Percentiles rank a stretch among this genome's conserved stretches.
Conservation (phyloP, 1,284 basidiomycete genomes). For the Bjerkandera adusta region DNA sequence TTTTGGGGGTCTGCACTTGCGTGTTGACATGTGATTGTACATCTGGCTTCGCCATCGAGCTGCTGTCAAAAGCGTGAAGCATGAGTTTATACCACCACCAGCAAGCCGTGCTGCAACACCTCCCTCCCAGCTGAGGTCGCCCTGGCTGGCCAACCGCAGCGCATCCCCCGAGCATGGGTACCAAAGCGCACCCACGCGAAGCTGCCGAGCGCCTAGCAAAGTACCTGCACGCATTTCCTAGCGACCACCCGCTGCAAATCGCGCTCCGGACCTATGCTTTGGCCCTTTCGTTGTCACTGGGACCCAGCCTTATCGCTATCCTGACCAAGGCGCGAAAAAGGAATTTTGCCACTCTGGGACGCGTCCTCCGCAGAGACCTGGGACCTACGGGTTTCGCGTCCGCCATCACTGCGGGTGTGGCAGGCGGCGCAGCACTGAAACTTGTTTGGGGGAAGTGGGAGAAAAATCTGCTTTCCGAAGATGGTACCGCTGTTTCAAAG, state of each 20-base stretch:
- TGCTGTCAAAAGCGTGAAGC: background rate
- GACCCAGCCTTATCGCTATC: constrained; percentile 58
- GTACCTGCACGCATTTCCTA: constrained; percentile 28
- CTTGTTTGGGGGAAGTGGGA: constrained; percentile 42
- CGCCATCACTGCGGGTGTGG: constrained; percentile 59
- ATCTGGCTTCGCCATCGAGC: too few relatives aligned
- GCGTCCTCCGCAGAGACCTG: constrained; percentile 53
- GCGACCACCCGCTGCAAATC: constrained; percentile 54
- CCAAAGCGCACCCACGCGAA: background rate
- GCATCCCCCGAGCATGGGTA: background rate
- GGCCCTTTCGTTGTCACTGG: constrained; percentile 62
- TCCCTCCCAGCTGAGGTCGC: too few relatives aligned
- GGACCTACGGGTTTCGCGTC: constrained; percentile 63
- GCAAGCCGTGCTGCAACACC: background rate
- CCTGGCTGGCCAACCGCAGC: too few relatives aligned
- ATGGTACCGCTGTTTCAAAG: background rate
- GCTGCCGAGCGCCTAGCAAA: constrained; percentile 10
- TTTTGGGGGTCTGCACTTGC: background rate
- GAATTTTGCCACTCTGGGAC: constrained; percentile 32
- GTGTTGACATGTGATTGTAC: too few relatives aligned
- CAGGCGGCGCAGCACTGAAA: constrained; percentile 55
- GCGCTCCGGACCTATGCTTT: constrained; percentile 66
- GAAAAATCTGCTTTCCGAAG: constrained; percentile 9
- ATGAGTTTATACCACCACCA: background rate
- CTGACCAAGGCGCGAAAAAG: constrained; percentile 29